A percentile compares a stretch with the other conserved stretches of the same genome.
Conservation (phyloP, 169 alveolate species). For the Perkinsus marinus region DNA sequence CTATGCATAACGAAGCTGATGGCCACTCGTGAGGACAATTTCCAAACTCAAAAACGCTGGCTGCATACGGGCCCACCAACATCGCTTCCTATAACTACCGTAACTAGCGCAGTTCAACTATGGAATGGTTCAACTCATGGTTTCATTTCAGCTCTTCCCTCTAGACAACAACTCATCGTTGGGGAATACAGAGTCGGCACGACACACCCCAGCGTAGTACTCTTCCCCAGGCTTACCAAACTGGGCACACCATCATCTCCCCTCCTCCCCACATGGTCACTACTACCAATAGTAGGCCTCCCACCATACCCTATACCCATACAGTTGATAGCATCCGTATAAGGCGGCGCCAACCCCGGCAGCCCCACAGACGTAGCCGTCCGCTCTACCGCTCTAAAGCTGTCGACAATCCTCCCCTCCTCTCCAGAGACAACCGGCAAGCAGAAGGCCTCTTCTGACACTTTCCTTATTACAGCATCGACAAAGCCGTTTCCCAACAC, state of each 20-base stretch:
- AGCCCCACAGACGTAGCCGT: not conserved
- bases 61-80: too few relatives aligned
- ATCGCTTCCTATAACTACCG: too few relatives aligned
- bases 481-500: not conserved
- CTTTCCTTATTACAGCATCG: not conserved
- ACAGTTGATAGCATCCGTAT: not conserved
- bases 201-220: too few relatives aligned
- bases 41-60: too few relatives aligned
- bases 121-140: too few relatives aligned
- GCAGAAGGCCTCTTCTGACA: not conserved
- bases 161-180: too few relatives aligned
- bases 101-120: too few relatives aligned
- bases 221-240: not conserved
- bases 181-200: too few relatives aligned
- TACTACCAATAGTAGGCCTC: not conserved
- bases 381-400: not conserved
- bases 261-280: not conserved
- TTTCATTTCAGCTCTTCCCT: too few relatives aligned
- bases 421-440: not conserved
- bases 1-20: too few relatives aligned
- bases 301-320: not conserved
- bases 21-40: too few relatives aligned
- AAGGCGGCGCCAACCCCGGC: not conserved
- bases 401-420: not conserved
- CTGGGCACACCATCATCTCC: not conserved